These are phyloP conservation scores for Backusella sp. DNA, from an alignment of 192 early-diverging fungal genomes.

Conservation along the genomic window DNA sequence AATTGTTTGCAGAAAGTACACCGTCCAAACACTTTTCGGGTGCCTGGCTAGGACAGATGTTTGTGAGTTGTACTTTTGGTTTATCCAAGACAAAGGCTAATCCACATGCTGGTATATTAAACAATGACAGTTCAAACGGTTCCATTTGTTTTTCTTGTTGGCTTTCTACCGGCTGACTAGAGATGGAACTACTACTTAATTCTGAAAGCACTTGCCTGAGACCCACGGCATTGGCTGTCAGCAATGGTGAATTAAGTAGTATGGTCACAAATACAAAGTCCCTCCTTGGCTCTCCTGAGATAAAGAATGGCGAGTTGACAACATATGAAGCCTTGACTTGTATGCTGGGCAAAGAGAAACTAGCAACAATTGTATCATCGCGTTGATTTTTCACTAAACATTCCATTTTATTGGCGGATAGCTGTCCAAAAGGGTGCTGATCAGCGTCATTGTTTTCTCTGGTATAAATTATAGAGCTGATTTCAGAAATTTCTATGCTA, in stretches of 20 bases:
- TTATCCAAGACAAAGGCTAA: background rate
- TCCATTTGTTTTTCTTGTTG: background rate
- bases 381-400: background rate
- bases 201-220: background rate
- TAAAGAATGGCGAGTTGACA: background rate
- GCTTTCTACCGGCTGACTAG: background rate
- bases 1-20: background rate
- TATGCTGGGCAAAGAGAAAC: background rate
- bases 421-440: background rate
- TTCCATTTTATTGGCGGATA: background rate
- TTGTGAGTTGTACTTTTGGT: background rate
- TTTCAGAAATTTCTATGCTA: background rate
- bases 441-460: background rate
- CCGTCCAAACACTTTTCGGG: background rate
- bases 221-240: background rate
- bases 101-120: slow-evolving; percentile 2
- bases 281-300: background rate
- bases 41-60: background rate
- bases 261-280: background rate
- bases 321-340: background rate
- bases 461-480: background rate
- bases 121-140: background rate
- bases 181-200: background rate
- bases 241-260: background rate
- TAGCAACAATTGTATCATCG: background rate